phyloP scores from a whole-genome alignment of 2,329 filamentous ascomycete species.

The Neopestalotiopsis sp. region DNA sequence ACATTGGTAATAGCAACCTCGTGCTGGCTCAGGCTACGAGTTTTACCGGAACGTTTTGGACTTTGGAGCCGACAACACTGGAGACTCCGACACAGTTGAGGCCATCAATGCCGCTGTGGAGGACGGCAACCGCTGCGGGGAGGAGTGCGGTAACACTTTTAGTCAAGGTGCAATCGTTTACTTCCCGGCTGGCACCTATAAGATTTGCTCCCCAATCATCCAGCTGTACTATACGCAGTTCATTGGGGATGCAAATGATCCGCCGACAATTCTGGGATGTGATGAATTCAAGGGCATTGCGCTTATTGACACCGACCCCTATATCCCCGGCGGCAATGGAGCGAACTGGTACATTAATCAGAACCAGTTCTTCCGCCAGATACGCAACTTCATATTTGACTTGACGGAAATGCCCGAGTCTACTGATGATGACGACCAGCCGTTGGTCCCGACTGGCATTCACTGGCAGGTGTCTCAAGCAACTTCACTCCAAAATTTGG shows the following conservation, averaged over 20 bases:
- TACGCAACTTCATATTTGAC: slow-evolving; percentile 59
- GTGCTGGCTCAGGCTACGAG: slow-evolving; percentile 30
- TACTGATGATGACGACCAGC: slow-evolving; percentile 48
- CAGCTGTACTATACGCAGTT: slow-evolving; percentile 49
- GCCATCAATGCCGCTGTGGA: slow-evolving; percentile 25
- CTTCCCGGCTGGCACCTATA: slow-evolving; percentile 26
- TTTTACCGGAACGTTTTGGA: slow-evolving; percentile 62
- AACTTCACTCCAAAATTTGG: slow-evolving; percentile 63
- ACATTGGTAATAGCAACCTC: slow-evolving; percentile 6
- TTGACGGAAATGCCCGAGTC: slow-evolving; percentile 56
- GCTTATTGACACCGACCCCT: slow-evolving; percentile 23
- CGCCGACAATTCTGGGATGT: slow-evolving; percentile 65
- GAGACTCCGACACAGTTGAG: slow-evolving; percentile 33
- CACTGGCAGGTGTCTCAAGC: slow-evolving; percentile 67
- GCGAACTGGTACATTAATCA: slow-evolving; percentile 57
- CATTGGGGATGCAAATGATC: slow-evolving; percentile 46
- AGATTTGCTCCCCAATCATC: slow-evolving; percentile 20
- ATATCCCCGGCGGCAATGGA: slow-evolving; percentile 21
- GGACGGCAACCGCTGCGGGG: slow-evolving; percentile 21
- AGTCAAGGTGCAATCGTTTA: slow-evolving; percentile 24
- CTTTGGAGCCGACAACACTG: slow-evolving; percentile 63
- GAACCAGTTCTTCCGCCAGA: slow-evolving; percentile 57
- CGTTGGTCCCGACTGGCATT: slow-evolving; percentile 51
- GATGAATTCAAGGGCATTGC: slow-evolving; percentile 53
- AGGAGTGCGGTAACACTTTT: slow-evolving; percentile 20